Conservation (phyloP, 2,329 filamentous ascomycete species). For the Ceratocystis alfenasii region DNA sequence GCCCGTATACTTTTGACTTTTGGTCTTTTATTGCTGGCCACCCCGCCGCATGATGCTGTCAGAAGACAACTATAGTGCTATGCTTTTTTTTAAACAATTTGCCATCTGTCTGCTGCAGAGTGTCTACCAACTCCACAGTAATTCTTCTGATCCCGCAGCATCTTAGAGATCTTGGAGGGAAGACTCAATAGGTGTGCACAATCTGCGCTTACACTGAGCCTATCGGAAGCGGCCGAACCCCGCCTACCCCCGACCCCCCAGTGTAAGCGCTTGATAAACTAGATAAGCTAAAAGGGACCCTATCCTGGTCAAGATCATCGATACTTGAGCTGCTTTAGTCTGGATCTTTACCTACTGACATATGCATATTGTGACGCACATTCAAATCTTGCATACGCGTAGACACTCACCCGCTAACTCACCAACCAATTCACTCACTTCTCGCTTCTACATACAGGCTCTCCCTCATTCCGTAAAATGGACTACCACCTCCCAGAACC, state of each 20-base stretch:
- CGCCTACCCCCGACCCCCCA: neutral
- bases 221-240: constrained; percentile 11
- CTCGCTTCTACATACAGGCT: neutral
- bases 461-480: neutral
- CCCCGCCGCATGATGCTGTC: too few species aligned
- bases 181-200: neutral
- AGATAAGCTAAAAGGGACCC: neutral
- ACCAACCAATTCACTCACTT: neutral
- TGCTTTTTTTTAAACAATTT: too few species aligned
- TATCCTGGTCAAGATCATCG: too few species aligned
- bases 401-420: neutral
- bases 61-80: too few species aligned
- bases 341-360: neutral
- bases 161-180: too few species aligned
- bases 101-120: too few species aligned
- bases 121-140: too few species aligned
- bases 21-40: neutral
- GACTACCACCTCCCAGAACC: constrained; percentile 28
- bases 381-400: too few species aligned
- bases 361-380: neutral
- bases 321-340: neutral
- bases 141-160: too few species aligned
- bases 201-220: neutral
- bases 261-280: neutral
- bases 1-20: neutral